Conservation (phyloP, 768 basidiomycete species). For the Fomitopsis serialis region DNA sequence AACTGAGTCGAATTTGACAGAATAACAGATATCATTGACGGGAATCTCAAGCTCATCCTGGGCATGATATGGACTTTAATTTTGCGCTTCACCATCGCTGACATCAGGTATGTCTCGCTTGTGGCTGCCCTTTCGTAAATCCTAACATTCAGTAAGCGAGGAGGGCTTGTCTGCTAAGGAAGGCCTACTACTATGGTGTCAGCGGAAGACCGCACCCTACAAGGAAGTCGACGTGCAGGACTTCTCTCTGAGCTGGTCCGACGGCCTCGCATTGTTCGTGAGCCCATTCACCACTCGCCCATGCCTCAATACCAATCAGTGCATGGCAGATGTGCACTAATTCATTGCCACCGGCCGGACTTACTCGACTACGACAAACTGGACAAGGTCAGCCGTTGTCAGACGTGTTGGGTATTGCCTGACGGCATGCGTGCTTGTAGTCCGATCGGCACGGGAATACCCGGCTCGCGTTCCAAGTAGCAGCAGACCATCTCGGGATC, state of each 20-base stretch:
- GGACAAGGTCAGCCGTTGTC: constrained; percentile 55
- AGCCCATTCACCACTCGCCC: constrained; percentile 5
- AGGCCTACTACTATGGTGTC: constrained; percentile 95
- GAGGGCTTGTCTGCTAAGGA: constrained; percentile 99
- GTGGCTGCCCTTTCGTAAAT: not conserved
- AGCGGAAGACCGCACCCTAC: constrained; percentile 90
- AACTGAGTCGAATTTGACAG: not conserved
- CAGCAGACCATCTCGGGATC: constrained; percentile 84
- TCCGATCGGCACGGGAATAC: constrained; percentile 80
- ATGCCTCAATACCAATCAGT: not conserved
- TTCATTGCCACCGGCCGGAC: constrained; percentile 96
- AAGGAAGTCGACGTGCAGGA: constrained; percentile 91
- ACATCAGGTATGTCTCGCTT: constrained; percentile 72
- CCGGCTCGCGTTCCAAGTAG: constrained; percentile 79
- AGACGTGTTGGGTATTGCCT: not conserved
- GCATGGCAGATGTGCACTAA: constrained; percentile 80
- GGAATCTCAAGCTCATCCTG: constrained; percentile 97
- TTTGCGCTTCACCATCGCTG: constrained; percentile 95
- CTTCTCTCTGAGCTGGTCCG: constrained; percentile 89
- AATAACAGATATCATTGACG: constrained; percentile 87
- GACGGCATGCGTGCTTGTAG: constrained; percentile 35
- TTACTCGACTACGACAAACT: constrained; percentile 84
- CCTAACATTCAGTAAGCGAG: constrained; percentile 50
- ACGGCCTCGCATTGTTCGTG: constrained; percentile 90
- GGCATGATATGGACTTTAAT: constrained; percentile 99